phyloP scores from a whole-genome alignment of 2,329 filamentous ascomycete genomes.

The Raffaelea deltoideospora region DNA sequence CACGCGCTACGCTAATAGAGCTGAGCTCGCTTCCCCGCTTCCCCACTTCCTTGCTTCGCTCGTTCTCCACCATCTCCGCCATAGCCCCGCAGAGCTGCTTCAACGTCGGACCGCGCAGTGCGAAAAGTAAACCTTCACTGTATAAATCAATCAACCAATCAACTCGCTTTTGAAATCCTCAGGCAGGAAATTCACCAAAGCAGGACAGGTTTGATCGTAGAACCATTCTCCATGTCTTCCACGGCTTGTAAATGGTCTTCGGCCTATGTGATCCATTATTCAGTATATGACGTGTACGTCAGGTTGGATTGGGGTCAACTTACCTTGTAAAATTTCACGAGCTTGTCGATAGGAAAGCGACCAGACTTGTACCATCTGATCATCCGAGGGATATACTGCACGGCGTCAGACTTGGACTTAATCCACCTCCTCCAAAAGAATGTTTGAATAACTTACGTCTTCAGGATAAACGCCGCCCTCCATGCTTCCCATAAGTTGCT shows the following conservation, averaged over 20 bases:
- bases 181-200: background rate
- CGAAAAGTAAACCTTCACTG: too few relatives aligned
- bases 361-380: background rate
- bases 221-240: background rate
- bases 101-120: too few relatives aligned
- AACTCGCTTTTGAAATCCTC: too few relatives aligned
- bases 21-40: too few relatives aligned
- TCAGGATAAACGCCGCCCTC: background rate
- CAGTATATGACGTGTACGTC: too few relatives aligned
- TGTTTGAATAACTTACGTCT: background rate
- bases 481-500: background rate
- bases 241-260: background rate
- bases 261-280: background rate
- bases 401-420: too few relatives aligned
- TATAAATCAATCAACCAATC: too few relatives aligned
- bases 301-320: too few relatives aligned
- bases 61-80: too few relatives aligned
- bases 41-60: too few relatives aligned
- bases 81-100: too few relatives aligned
- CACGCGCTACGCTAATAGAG: too few relatives aligned
- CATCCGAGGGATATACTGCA: background rate
- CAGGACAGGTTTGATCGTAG: background rate
- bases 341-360: background rate
- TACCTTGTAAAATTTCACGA: background rate
- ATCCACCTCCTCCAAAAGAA: background rate